phyloP scores from a whole-genome alignment of 106 monocot genomes.

The Cymbidium sinense region DNA sequence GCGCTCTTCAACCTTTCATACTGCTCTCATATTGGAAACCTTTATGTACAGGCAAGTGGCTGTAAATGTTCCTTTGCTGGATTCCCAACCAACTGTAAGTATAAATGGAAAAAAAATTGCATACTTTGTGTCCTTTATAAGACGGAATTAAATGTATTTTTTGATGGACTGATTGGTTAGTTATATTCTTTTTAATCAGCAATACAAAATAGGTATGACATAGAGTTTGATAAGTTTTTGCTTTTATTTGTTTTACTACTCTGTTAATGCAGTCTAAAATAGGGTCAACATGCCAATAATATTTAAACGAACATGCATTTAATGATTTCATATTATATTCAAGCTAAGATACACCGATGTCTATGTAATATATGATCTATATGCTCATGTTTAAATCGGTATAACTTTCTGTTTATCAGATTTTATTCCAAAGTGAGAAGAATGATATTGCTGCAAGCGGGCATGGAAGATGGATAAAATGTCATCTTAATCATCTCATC shows the following conservation, averaged over 20 bases:
- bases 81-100: slow-evolving; percentile 75
- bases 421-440: not conserved
- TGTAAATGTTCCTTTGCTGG: slow-evolving; percentile 67
- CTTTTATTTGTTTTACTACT: not conserved
- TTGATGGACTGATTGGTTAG: not conserved
- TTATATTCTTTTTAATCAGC: too few relatives aligned
- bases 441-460: not conserved
- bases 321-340: not conserved
- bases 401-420: not conserved
- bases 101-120: not conserved
- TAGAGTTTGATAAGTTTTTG: not conserved
- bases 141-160: not conserved
- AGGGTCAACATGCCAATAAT: not conserved
- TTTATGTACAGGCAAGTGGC: slow-evolving; percentile 66
- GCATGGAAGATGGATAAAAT: not conserved
- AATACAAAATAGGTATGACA: not conserved
- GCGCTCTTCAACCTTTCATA: not conserved
- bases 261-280: not conserved
- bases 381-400: not conserved
- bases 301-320: not conserved
- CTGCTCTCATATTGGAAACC: not conserved
- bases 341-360: too few relatives aligned
- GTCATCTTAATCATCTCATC: not conserved
- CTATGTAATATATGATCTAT: not conserved
- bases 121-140: not conserved